Evolutionary conservation across 768 basidiomycete species (phyloP), one percentile per base, ranked within the genome.

Genomic region (Kwoniella newhampshirensis): DNA sequence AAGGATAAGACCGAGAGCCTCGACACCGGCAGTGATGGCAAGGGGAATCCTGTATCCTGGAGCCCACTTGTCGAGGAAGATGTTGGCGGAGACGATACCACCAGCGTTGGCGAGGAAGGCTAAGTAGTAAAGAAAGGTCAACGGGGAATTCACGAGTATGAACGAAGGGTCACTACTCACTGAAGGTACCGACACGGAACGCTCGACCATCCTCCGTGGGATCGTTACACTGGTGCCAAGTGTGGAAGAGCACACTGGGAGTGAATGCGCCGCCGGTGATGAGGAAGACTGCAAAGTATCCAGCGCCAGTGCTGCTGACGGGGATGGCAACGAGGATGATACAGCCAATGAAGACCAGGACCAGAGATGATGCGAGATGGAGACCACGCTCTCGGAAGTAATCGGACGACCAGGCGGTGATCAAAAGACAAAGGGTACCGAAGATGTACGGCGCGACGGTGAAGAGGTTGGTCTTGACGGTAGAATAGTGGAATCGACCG

Each of bases 261-360:
- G 59, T 58, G 18, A 9, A 46, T 11, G 62, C 79, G 51, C 67
- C 82, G 67, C 80, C 79, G 13, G 80, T 81, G 42, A 84, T 68
- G 48, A 84, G 62, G 75, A 84, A 84, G 56, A 80, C 81, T 12
- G 83, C 82, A 64, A 84, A 83, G 69, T 83, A 83, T 20, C 81
- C 81, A 15, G 80, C 76, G 39, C 75, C 70, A 39, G 77, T 77
- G 57, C 81, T 70, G n/a, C 66, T 64, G 2, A 77, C 74, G 48
- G 82, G 75, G 35, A 82, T 81, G 15, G 76, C 77, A 6, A 80
- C 81, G n/a, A 83, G 77, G 46, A 66, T 54, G 50, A 61, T 48
- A 41, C 54, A 64, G n/a, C 68, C 60, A 52, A 68, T 51, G 17
- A 57, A 42, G 11, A 66, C 54, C 20, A 42, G 52, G 13, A 52